Evolutionary conservation across 345 rosid species (phyloP), one percentile per base, ranked within the genome.

Genomic region (Anacardium occidentale): DNA sequence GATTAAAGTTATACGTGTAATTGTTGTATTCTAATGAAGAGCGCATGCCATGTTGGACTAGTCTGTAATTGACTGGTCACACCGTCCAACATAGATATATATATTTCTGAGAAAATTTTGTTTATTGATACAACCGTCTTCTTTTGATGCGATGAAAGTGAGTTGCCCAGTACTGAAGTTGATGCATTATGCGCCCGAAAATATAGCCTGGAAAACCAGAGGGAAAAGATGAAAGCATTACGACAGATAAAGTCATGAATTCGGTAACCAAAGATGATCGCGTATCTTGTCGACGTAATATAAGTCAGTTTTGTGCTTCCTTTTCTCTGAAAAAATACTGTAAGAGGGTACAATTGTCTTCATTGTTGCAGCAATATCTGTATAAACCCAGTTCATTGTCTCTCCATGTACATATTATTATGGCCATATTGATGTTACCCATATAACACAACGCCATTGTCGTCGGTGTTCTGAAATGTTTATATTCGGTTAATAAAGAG

Each of bases 11-110:
- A 37, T 37, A 37, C 42, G 5, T 37, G 42, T 37, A 37, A 37
- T 37, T 37, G 42, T 37, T 37, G 9, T 37, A 37, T 37, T 37
- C 42, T 6, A 37, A 8, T 37, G 0, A 37, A 37, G 42, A 37
- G 42, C 9, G 42, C 42, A 37, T 6, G 42, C 8, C 42, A 37
- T 37, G 9, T 50, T 50, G 15, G 24, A 3, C 29, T 45, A 45
- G 71, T 52, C 34, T 68, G 22, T 56, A 29, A 1, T 56, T 69
- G 72, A 69, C 63, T 56, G 62, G 56, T 42, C 63, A 42, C 24
- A 69, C 53, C 72, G 37, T 15, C 63, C 53, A 14, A 50, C 53
- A 50, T 7, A 37, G 37, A 67, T 0, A 4, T 37, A 4, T 37
- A 52, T 52, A n/a, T n/a, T 51, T 29, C 7, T 8, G 13, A 21